These are phyloP conservation scores for Cymodocea nodosa DNA, from an alignment of 116 monocot genomes.

Conservation along the genomic window DNA sequence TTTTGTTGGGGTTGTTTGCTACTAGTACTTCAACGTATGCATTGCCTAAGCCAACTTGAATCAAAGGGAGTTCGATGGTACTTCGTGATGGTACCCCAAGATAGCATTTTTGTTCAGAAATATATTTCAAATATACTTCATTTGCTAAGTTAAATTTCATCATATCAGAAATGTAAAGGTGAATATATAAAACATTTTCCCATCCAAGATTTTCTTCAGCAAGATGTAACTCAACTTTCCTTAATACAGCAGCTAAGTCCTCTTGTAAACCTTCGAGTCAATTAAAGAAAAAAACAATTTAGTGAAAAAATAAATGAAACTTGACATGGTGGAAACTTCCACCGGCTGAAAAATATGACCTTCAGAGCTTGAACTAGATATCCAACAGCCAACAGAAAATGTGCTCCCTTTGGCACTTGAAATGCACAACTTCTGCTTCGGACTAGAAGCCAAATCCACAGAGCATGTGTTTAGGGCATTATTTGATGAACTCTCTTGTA, in stretches of 20 bases:
- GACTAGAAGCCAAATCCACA: slow-evolving; percentile 8
- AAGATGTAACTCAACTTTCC: slow-evolving; percentile 45
- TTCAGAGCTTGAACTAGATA: slow-evolving; percentile 28
- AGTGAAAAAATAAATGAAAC: not conserved
- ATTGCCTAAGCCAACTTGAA: slow-evolving; percentile 43
- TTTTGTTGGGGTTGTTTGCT: slow-evolving; percentile 46
- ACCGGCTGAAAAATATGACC: slow-evolving; percentile 17
- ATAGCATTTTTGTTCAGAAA: slow-evolving; percentile 65
- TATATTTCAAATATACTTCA: slow-evolving; percentile 74
- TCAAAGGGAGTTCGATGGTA: slow-evolving; percentile 71
- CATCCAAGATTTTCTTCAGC: slow-evolving; percentile 51
- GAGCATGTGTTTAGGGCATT: slow-evolving; percentile 17
- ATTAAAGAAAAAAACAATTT: not conserved
- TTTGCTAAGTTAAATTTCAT: slow-evolving; percentile 59
- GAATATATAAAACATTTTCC: slow-evolving; percentile 75
- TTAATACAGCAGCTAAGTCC: slow-evolving; percentile 38
- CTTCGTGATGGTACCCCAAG: slow-evolving; percentile 89
- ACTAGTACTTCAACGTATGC: slow-evolving; percentile 76
- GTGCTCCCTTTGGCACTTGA: slow-evolving; percentile 39
- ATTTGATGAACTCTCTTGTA: slow-evolving; percentile 23
- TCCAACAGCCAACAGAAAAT: slow-evolving; percentile 79
- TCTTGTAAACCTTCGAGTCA: slow-evolving; percentile 37
- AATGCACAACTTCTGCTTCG: slow-evolving; percentile 27
- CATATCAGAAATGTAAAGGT: slow-evolving; percentile 92
- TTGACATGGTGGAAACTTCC: not conserved